These are phyloP conservation scores for Mycena indigotica DNA, from an alignment of 768 basidiomycete species.

Conservation along the genomic window DNA sequence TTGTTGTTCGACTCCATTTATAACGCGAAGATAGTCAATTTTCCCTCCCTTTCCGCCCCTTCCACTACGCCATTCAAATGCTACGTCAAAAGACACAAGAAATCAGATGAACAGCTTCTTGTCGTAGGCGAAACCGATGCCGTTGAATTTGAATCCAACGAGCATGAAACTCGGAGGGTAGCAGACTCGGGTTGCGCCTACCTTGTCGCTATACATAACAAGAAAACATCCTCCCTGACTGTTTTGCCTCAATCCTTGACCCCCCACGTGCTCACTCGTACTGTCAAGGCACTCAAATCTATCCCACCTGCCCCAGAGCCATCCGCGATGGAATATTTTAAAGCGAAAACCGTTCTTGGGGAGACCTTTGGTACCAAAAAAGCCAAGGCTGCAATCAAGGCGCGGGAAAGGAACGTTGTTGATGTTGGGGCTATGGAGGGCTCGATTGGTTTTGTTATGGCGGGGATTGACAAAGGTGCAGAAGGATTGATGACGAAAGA, in stretches of 20 bases:
- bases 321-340: slow-evolving; percentile 52
- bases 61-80: slow-evolving; percentile 38
- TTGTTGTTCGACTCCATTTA: slow-evolving; percentile 6
- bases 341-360: slow-evolving; percentile 78
- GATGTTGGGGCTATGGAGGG: slow-evolving; percentile 87
- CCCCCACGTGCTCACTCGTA: slow-evolving; percentile 66
- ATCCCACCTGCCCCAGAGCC: slow-evolving; percentile 53
- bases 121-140: slow-evolving; percentile 83
- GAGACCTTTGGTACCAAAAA: slow-evolving; percentile 96
- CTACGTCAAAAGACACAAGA: slow-evolving; percentile 47
- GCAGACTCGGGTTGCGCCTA: slow-evolving; percentile 74
- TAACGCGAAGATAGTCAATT: slow-evolving; percentile 16
- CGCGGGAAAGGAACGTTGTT: slow-evolving; percentile 86
- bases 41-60: slow-evolving; percentile 19
- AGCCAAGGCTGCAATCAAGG: slow-evolving; percentile 81
- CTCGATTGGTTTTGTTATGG: slow-evolving; percentile 79
- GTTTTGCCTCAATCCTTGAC: slow-evolving; percentile 70
- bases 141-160: slow-evolving; percentile 77
- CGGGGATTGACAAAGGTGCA: slow-evolving; percentile 76
- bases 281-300: slow-evolving; percentile 83
- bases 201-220: slow-evolving; percentile 81
- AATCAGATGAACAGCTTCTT: slow-evolving; percentile 38
- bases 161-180: slow-evolving; percentile 50
- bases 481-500: slow-evolving; percentile 72
- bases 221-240: slow-evolving; percentile 67